phyloP scores from a whole-genome alignment of 2,329 filamentous ascomycete species.

The Epichloe brachyelytri region DNA sequence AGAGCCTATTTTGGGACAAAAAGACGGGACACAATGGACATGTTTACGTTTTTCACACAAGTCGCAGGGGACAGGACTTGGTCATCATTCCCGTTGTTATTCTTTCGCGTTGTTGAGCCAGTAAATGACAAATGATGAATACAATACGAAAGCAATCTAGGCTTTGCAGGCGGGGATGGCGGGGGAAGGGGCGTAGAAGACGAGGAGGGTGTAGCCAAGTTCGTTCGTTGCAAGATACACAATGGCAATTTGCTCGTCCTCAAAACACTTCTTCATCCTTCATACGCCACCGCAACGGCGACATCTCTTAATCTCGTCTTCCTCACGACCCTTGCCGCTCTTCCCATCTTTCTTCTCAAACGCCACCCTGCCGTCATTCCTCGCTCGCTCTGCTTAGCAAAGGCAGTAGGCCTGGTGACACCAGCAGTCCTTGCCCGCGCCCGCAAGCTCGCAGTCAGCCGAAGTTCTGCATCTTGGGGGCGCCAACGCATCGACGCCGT shows the following conservation, averaged over 20 bases:
- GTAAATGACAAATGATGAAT: slow-evolving; percentile 1
- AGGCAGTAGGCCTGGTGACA: not conserved
- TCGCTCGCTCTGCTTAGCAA: not conserved
- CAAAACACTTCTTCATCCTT: too few relatives aligned
- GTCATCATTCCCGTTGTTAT: not conserved
- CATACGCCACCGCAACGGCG: too few relatives aligned
- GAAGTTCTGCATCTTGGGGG: not conserved
- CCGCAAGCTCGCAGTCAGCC: not conserved
- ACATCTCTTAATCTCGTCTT: too few relatives aligned
- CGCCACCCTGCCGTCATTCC: too few relatives aligned
- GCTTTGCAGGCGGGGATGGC: slow-evolving; percentile 36
- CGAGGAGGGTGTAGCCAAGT: not conserved
- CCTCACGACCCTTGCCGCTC: too few relatives aligned
- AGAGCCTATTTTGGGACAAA: slow-evolving; percentile 8
- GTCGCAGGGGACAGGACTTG: not conserved
- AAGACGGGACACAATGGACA: not conserved
- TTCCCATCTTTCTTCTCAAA: too few relatives aligned
- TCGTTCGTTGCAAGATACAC: too few relatives aligned
- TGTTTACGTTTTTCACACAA: not conserved
- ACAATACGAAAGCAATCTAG: not conserved
- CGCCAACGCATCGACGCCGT: not conserved
- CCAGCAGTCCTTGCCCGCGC: not conserved
- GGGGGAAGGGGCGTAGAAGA: slow-evolving; percentile 35
- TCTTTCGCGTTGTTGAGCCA: not conserved
- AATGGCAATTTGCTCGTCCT: too few relatives aligned